These are phyloP conservation scores for Guyanaporus albipodus DNA, from an alignment of 768 basidiomycete species.

Conservation along the genomic window DNA sequence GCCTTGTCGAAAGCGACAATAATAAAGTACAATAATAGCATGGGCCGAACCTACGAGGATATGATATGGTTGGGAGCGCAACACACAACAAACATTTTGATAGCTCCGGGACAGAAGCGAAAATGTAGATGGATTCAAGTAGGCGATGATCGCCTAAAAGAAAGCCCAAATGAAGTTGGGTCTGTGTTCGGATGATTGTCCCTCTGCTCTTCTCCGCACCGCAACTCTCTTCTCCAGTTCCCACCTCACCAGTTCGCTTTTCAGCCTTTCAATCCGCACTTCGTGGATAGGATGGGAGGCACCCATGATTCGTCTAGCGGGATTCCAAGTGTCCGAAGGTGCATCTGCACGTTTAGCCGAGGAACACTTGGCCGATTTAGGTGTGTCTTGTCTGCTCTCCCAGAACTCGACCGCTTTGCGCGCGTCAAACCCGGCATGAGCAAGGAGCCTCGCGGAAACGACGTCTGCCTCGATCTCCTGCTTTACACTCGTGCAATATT, in stretches of 20 bases:
- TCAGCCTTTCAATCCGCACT: constrained; percentile 39
- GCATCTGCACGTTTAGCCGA: constrained; percentile 12
- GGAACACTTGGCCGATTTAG: constrained; percentile 19
- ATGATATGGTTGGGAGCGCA: too few species aligned
- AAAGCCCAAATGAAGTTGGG: constrained; percentile 9
- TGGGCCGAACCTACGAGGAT: too few species aligned
- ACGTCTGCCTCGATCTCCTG: constrained; percentile 94
- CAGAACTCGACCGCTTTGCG: constrained; percentile 79
- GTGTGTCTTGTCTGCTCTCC: constrained; percentile 49
- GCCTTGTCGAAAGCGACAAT: background rate
- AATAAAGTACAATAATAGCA: constrained; percentile 3
- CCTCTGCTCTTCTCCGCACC: constrained; percentile 17
- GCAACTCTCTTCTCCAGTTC: constrained; percentile 33
- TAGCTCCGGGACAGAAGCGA: background rate
- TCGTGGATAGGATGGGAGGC: constrained; percentile 44
- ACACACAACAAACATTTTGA: background rate
- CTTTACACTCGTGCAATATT: constrained; percentile 71
- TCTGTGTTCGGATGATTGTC: constrained; percentile 15
- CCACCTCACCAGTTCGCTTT: constrained; percentile 46
- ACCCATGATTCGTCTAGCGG: constrained; percentile 33
- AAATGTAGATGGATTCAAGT: constrained; percentile 1
- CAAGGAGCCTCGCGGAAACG: constrained; percentile 84
- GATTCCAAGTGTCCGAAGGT: constrained; percentile 10
- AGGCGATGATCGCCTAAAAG: constrained; percentile 3
- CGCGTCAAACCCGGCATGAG: constrained; percentile 89